A percentile compares a stretch with the other conserved stretches of the same genome.
Conservation (phyloP, 305 asterid species). For the Caryopteris hybrid region DNA sequence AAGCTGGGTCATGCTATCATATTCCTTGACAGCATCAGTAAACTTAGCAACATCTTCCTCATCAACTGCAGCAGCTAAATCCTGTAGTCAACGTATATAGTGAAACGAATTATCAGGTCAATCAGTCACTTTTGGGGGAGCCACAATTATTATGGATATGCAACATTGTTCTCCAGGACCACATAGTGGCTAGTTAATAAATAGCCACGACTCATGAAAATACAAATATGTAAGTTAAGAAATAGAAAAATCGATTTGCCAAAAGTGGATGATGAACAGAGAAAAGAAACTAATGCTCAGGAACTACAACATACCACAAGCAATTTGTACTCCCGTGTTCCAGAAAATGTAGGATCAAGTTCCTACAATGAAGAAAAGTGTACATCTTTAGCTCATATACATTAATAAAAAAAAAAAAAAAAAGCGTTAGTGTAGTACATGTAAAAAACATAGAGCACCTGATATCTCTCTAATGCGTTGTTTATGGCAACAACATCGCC, state of each 20-base stretch:
- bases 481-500: constrained; percentile 65
- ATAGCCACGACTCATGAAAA: no score
- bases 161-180: background rate
- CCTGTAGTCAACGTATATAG: constrained; percentile 26
- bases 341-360: constrained; percentile 59
- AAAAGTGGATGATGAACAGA: background rate
- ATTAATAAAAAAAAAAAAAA: no score
- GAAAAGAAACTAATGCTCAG: background rate
- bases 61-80: constrained; percentile 75
- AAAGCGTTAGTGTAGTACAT: constrained; percentile 14
- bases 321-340: constrained; percentile 57
- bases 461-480: constrained; percentile 73
- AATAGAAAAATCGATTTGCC: background rate
- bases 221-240: no score
- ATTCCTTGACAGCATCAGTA: constrained; percentile 89
- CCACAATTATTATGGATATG: background rate
- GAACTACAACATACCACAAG: constrained; percentile 41
- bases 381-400: constrained; percentile 10
- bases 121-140: background rate
- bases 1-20: constrained; percentile 87
- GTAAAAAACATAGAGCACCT: constrained; percentile 35
- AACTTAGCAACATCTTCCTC: constrained; percentile 92
- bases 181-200: background rate
- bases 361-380: constrained; percentile 31
- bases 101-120: constrained; percentile 1